phyloP scores from a whole-genome alignment of 176 grass and related monocot genomes.

The Puya raimondii region DNA sequence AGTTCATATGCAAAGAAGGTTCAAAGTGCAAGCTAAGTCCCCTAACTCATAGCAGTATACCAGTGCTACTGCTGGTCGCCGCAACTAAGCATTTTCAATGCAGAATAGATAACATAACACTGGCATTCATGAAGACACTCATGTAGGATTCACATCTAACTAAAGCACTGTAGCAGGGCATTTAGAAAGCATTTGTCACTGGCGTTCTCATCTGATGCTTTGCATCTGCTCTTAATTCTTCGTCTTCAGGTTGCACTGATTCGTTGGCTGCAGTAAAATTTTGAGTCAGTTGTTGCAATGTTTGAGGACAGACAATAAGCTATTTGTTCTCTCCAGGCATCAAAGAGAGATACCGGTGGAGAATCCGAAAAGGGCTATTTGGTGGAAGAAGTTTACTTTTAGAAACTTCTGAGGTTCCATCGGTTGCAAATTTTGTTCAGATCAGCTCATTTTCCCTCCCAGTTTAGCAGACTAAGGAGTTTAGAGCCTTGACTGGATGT shows the following conservation, averaged over 20 bases:
- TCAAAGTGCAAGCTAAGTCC: too few species aligned
- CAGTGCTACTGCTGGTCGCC: too few species aligned
- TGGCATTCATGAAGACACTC: too few species aligned
- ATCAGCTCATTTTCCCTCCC: constrained; percentile 71
- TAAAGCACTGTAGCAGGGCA: too few species aligned
- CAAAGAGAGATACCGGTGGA: constrained; percentile 25
- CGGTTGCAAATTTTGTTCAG: constrained; percentile 35
- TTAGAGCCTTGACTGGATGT: constrained; percentile 80
- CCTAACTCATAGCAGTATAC: too few species aligned
- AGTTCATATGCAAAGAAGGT: too few species aligned
- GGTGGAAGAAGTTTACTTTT: constrained; percentile 56
- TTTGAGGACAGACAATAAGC: constrained; percentile 77
- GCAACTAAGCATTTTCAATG: too few species aligned
- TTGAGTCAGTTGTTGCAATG: constrained; percentile 74
- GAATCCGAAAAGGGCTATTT: constrained; percentile 29
- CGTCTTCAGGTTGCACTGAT: constrained; percentile 68
- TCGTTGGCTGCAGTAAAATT: constrained; percentile 77
- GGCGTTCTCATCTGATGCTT: constrained; percentile 1
- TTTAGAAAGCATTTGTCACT: too few species aligned
- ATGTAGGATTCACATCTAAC: too few species aligned
- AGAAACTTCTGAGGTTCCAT: constrained; percentile 25
- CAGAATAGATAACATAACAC: too few species aligned
- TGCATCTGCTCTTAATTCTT: constrained; percentile 12
- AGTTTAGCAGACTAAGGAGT: constrained; percentile 71
- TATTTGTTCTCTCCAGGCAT: constrained; percentile 59